Evolutionary conservation across 208 protist genomes (phyloP), one percentile per base, ranked within the genome.

Genomic region (Willaertia magna): DNA sequence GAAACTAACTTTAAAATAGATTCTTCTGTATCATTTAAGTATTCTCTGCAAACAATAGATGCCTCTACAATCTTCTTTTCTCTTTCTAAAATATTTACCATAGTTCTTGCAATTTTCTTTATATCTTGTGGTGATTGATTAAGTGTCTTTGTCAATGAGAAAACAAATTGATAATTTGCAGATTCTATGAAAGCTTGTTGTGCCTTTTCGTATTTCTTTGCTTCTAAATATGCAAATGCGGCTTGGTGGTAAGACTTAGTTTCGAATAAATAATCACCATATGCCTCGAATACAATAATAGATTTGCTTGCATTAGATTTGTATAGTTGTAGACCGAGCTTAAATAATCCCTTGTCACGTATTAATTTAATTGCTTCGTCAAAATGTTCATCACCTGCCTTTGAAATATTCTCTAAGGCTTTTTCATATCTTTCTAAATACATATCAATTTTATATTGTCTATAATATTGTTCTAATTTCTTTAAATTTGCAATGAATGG

Each of bases 401-500:
- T 67, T 2, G 81, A 67, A 39, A 74, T 30, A 78, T 74, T 75
- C 3, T 40, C 26, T 1, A 85, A 22, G 3, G 48, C 82, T 9
- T 49, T 52, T 47, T 67, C 46, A 7, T 11, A 78, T 12, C 48
- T 22, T 16, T 34, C 18, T 20, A 85, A 18, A 51, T 85, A 30
- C 46, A 74, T 49, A 40, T 85, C 49, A 20, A 85, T 78, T 16
- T 18, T 75, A 18, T 52, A 85, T 26, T 42, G 46, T 39, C 39
- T n/a, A 42, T 84, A 59, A 20, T 52, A 40, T 30, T 12, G 12
- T 42, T 55, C n/a, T 2, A 44, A 6, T 26, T 61, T 74, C 34
- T 85, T 43, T 16, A 85, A 22, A 42, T 85, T 30, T 1, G 40
- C 61, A 1, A 88, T 34, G n/a, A 87, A 84, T n/a, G 82, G 82